Evolutionary conservation across 495 filamentous ascomycete species (phyloP).

Genomic region (Hyaloscypha finlandica): DNA sequence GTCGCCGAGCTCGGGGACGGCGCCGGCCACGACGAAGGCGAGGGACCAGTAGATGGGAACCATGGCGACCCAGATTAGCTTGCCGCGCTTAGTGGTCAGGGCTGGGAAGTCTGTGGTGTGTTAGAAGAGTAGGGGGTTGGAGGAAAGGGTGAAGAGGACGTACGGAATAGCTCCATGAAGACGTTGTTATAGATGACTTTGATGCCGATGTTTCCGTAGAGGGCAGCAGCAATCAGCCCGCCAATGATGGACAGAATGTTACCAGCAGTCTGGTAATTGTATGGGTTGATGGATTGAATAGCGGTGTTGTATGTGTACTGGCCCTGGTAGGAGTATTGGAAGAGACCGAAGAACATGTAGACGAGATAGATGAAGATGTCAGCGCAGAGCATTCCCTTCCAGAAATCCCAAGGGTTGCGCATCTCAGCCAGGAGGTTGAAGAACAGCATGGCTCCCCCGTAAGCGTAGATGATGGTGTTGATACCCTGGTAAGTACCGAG

Average conservation of each 20-base stretch:
- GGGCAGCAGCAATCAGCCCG: constrained; percentile 53
- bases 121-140: neutral
- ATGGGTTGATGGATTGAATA: constrained; percentile 51
- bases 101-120: constrained; percentile 40
- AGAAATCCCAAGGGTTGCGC: constrained; percentile 61
- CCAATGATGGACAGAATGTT: constrained; percentile 51
- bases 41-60: constrained; percentile 60
- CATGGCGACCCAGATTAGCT: constrained; percentile 51
- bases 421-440: constrained; percentile 69
- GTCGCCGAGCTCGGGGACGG: constrained; percentile 50
- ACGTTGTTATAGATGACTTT: constrained; percentile 64
- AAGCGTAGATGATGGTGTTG: constrained; percentile 56
- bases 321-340: constrained; percentile 56
- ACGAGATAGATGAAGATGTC: constrained; percentile 56
- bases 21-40: constrained; percentile 51
- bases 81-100: constrained; percentile 48
- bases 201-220: constrained; percentile 67
- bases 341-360: constrained; percentile 57
- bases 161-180: constrained; percentile 50
- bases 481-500: constrained; percentile 55
- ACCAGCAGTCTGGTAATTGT: constrained; percentile 53
- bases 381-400: constrained; percentile 58
- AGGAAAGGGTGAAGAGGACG: neutral
- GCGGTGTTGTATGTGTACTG: constrained; percentile 52
- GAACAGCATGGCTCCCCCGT: constrained; percentile 61